Conservation (phyloP, 225 moss, liverwort and hornwort genomes). For the Physcomitrium patens region DNA sequence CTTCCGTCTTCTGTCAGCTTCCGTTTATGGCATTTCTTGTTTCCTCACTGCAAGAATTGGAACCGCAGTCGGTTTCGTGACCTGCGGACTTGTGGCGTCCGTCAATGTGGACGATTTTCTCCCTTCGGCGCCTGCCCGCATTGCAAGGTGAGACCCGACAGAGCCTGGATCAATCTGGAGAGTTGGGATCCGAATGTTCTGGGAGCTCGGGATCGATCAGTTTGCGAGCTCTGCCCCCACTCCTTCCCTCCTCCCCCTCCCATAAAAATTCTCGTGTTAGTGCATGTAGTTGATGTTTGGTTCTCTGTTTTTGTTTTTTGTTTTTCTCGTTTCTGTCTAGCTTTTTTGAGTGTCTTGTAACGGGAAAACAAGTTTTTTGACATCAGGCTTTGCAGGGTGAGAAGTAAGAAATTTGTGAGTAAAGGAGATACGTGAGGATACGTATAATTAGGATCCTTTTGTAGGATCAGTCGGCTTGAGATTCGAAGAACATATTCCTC, state of each 20-base stretch:
- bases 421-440: background rate
- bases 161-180: background rate
- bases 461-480: conserved; percentile 1
- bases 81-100: too few relatives aligned
- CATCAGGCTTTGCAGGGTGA: conserved; percentile 7
- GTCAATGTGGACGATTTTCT: too few relatives aligned
- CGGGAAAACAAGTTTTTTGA: conserved; percentile 17
- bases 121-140: background rate
- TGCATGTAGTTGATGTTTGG: too few relatives aligned
- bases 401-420: conserved; percentile 9
- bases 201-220: background rate
- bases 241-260: background rate
- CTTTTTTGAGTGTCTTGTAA: background rate
- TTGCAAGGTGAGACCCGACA: background rate
- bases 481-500: background rate
- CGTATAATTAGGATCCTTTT: background rate
- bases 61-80: too few relatives aligned
- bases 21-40: too few relatives aligned
- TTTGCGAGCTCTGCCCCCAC: too few relatives aligned
- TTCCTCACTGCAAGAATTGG: too few relatives aligned
- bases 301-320: too few relatives aligned
- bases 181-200: background rate
- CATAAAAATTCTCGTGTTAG: background rate
- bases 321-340: too few relatives aligned
- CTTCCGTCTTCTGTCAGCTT: too few relatives aligned